phyloP scores from a whole-genome alignment of 2,329 filamentous ascomycete genomes.

The Orbilia javanica region DNA sequence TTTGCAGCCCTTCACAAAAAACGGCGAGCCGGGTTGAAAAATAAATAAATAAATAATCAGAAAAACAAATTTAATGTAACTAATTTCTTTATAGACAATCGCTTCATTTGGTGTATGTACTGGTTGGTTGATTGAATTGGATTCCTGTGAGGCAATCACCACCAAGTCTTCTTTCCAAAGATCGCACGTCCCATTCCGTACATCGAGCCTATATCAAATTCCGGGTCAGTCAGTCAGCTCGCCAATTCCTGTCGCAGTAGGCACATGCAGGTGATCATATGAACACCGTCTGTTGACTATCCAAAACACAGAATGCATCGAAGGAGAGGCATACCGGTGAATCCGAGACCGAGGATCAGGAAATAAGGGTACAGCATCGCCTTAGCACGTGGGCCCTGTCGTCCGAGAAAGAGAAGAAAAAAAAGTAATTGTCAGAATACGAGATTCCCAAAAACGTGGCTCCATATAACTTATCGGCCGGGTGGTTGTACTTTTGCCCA shows the following conservation, averaged over 20 bases:
- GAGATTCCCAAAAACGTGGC: neutral
- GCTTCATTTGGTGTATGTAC: conserved; percentile 32
- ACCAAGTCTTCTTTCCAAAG: conserved; percentile 57
- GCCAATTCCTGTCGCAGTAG: conserved; percentile 5
- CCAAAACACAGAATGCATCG: neutral
- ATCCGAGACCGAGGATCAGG: conserved; percentile 58
- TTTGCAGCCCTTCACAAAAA: conserved; percentile 5
- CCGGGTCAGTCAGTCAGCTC: conserved; percentile 1
- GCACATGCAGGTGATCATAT: conserved; percentile 26
- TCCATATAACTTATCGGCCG: neutral
- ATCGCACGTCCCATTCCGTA: conserved; percentile 60
- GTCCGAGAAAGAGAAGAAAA: conserved; percentile 9
- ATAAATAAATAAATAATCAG: neutral
- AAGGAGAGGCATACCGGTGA: conserved; percentile 48
- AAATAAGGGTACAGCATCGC: conserved; percentile 61
- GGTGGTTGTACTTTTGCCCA: conserved; percentile 73
- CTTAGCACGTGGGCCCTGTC: conserved; percentile 60
- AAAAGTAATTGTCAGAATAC: conserved; percentile 42
- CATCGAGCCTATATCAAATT: conserved; percentile 44
- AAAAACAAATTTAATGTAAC: conserved; percentile 23
- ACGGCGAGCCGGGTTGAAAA: conserved; percentile 1
- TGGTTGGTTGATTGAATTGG: neutral
- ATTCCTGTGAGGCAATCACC: conserved; percentile 23
- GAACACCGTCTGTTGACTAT: conserved; percentile 7
- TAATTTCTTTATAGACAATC: conserved; percentile 26